Percentiles rank a stretch among this genome's conserved stretches.
These are phyloP conservation scores for Lipomyces japonicus DNA, from an alignment of 805 yeast species.

Conservation along the genomic window DNA sequence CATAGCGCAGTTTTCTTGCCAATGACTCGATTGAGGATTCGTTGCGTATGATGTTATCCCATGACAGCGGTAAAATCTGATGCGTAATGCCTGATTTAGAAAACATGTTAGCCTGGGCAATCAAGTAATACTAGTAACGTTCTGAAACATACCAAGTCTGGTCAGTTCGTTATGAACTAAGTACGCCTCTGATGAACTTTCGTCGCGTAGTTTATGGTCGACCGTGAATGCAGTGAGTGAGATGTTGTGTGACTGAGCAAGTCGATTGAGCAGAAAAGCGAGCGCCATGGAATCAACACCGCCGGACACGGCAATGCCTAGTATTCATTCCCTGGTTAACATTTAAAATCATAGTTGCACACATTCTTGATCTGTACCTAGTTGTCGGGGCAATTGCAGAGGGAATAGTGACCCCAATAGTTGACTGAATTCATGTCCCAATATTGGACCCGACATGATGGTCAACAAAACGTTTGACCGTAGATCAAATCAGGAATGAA, in stretches of 20 bases:
- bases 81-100: constrained; percentile 1
- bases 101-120: too few relatives aligned
- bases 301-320: constrained; percentile 62
- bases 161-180: not conserved
- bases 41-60: not conserved
- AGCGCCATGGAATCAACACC: constrained; percentile 80
- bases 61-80: not conserved
- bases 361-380: too few relatives aligned
- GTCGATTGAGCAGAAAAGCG: constrained; percentile 47
- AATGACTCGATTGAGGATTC: constrained; percentile 25
- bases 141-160: not conserved
- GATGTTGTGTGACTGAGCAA: constrained; percentile 34
- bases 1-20: constrained; percentile 56
- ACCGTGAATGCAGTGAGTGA: constrained; percentile 52
- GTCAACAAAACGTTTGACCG: too few relatives aligned
- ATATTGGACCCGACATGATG: too few relatives aligned
- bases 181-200: constrained; percentile 50
- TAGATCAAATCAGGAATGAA: too few relatives aligned
- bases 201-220: constrained; percentile 56
- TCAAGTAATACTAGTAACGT: too few relatives aligned
- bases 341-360: too few relatives aligned
- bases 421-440: too few relatives aligned
- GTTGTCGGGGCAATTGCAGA: too few relatives aligned
- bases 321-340: too few relatives aligned
- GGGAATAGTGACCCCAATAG: too few relatives aligned